Percentiles rank a stretch among this genome's conserved stretches.
Evolutionary conservation across 1,284 basidiomycete species (phyloP).

Genomic region (Trichosporon coremiiforme): DNA sequence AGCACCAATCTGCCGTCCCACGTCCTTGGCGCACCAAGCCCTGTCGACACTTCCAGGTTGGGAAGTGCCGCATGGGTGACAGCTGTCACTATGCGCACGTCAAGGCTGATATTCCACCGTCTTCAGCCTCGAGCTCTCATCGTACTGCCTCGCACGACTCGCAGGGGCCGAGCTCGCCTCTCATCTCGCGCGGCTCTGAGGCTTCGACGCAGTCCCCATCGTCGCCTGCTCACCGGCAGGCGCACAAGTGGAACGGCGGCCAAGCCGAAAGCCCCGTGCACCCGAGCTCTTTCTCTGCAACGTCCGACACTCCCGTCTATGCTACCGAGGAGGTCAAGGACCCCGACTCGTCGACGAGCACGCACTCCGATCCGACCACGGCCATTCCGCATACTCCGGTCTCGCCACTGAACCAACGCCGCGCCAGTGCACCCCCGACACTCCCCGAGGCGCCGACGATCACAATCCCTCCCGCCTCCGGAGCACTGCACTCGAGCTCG

Average conservation of each 20-base stretch:
- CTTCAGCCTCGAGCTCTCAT: not conserved
- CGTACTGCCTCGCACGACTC: not conserved
- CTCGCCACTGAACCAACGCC: not conserved
- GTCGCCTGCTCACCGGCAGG: too few species aligned
- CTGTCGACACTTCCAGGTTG: conserved; percentile 51
- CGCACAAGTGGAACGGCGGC: not conserved
- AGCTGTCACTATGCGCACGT: conserved; percentile 55
- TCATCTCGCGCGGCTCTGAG: not conserved
- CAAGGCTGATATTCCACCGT: conserved; percentile 23
- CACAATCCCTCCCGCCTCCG: not conserved
- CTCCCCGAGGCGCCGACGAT: conserved; percentile 6
- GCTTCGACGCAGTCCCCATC: not conserved
- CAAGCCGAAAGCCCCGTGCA: not conserved
- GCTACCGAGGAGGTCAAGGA: not conserved
- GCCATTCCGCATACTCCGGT: not conserved
- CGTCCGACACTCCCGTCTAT: not conserved
- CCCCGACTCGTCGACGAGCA: not conserved
- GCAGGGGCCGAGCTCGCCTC: not conserved
- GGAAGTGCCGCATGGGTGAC: conserved; percentile 49
- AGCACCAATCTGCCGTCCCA: conserved; percentile 35
- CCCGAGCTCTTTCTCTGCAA: not conserved
- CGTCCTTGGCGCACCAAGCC: conserved; percentile 51
- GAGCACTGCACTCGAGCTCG: not conserved
- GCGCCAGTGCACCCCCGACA: not conserved
- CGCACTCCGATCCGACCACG: not conserved